Base-by-base conservation (phyloP, 345 rosid genomes). In the Brassica nigra region DNA sequence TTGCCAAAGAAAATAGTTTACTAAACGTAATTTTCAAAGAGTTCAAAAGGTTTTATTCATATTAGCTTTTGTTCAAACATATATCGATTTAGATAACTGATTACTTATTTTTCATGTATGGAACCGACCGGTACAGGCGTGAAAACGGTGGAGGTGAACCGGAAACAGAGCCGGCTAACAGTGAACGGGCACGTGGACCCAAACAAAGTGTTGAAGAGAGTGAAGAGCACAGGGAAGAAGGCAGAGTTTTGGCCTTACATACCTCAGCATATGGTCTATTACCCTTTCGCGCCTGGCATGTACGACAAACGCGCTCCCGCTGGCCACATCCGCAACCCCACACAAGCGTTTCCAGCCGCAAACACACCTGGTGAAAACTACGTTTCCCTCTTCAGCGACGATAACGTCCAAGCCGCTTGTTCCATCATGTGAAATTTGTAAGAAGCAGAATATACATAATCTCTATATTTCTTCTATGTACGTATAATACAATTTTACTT, bases 161-260 rank as follows among this genome's bases (percentile, higher is more conserved):
- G 87, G 74, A 86, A 86, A 47, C 86, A 86, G 2, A 83, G 86
- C 73, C 76, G 78, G 72, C 76, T 86, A 63, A 83, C 85, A 9
- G 89, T 86, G 52, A 84, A 68, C 34, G 89, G 89, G 14, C 84
- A 84, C 63, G 87, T 86, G 27, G 87, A 86, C 31, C 85, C 89
- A 74, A 84, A 84, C 87, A 86, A 84, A 75, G 89, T 86, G 77
- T 76, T 86, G 68, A 83, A 83, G 80, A 83, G 80, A 65, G 85
- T 84, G 66, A 83, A 76, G 75, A 81, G 79, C 72, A 84, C 87
- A 14, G 88, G 90, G 7, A 87, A 87, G 61, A 87, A 77, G 59
- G 90, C 90, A 0, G 88, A 87, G 83, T 80, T 87, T 34, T 87
- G 90, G 90, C 90, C 90, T 0, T 87, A 87, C 70, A 84, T 87